Percentiles rank a stretch among this genome's conserved stretches.
Conservation (phyloP, 2,329 filamentous ascomycete species). For the Magnaporthiopsis poae region DNA sequence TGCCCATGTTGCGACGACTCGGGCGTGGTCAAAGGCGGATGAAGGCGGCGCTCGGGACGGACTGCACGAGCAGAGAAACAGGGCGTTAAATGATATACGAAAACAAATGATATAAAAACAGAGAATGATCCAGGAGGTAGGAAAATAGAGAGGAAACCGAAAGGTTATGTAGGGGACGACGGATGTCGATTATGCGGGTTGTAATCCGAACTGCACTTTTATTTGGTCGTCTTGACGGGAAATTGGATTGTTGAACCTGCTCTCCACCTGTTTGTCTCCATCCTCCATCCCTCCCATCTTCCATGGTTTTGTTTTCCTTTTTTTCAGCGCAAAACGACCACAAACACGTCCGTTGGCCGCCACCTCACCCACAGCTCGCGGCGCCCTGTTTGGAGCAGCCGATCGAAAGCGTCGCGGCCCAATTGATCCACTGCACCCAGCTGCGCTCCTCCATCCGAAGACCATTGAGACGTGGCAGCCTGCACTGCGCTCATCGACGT, state of each 20-base stretch:
- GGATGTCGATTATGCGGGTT: too few species aligned
- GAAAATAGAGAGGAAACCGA: too few species aligned
- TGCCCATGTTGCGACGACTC: not conserved
- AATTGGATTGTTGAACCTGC: not conserved
- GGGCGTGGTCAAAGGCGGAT: not conserved
- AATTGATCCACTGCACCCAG: conserved; percentile 3
- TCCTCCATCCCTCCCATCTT: not conserved
- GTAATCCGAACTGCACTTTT: too few species aligned
- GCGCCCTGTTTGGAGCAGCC: not conserved
- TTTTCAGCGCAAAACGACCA: not conserved
- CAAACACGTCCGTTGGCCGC: not conserved
- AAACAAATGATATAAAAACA: too few species aligned
- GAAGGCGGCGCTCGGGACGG: too few species aligned
- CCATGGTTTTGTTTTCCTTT: not conserved
- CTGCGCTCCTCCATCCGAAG: not conserved
- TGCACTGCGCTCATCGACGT: not conserved
- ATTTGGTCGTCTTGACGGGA: not conserved
- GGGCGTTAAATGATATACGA: too few species aligned
- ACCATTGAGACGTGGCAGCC: not conserved
- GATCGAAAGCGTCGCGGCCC: conserved; percentile 5
- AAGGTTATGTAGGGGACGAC: too few species aligned
- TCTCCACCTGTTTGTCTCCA: not conserved
- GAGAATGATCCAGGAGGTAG: too few species aligned
- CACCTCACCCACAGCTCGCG: not conserved
- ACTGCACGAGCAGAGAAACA: too few species aligned